Conservation (phyloP, 2,329 filamentous ascomycete species). For the Cadophora luteo-olivacea region DNA sequence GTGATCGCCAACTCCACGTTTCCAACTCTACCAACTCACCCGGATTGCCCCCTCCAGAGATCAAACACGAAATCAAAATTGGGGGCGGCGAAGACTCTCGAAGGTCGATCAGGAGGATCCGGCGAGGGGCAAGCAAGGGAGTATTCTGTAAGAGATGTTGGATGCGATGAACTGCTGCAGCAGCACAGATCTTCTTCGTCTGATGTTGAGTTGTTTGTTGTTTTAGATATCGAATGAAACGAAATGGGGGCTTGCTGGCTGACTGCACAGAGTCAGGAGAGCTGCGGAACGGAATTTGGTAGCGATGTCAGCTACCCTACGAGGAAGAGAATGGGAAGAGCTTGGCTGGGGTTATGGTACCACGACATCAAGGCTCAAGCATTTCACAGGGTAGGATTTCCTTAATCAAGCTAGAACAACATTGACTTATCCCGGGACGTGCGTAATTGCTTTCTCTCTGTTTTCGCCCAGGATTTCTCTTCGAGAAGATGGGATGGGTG, state of each 20-base stretch:
- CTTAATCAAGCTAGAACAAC: constrained; percentile 8
- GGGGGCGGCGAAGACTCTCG: background rate
- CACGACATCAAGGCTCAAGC: constrained; percentile 5
- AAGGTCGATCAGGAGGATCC: constrained; percentile 1
- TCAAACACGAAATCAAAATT: constrained; percentile 3
- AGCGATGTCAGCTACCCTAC: background rate
- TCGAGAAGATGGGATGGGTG: background rate
- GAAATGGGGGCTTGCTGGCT: background rate
- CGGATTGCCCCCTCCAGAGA: background rate
- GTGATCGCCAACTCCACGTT: constrained; percentile 11
- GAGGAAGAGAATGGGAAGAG: background rate
- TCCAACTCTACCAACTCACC: background rate
- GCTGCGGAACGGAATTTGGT: background rate
- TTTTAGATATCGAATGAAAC: constrained; percentile 12
- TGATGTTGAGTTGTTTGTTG: constrained; percentile 9
- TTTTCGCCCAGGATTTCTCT: background rate
- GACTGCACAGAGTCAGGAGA: background rate
- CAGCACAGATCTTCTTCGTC: constrained; percentile 1
- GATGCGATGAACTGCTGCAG: constrained; percentile 8
- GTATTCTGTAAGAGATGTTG: background rate
- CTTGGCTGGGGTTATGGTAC: background rate
- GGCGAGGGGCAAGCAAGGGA: background rate
- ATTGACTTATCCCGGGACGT: constrained; percentile 10
- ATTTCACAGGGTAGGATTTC: constrained; percentile 8
- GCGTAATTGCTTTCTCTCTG: constrained; percentile 3